These are phyloP conservation scores for Aureobasidium sp. DNA, from an alignment of 2,329 filamentous ascomycete genomes.

Conservation along the genomic window DNA sequence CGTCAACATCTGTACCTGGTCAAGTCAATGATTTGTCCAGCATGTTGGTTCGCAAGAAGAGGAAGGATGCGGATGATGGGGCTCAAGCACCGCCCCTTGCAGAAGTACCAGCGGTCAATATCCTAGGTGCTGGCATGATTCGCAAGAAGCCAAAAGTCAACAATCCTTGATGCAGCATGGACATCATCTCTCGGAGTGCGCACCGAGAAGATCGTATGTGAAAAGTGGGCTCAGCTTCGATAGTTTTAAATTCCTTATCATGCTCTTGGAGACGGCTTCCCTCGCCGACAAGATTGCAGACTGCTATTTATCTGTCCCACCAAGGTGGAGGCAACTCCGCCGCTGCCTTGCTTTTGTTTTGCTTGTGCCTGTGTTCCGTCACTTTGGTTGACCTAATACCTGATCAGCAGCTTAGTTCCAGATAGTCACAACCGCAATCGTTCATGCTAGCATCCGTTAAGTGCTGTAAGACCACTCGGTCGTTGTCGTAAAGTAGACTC, in stretches of 20 bases:
- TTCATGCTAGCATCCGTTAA: not conserved
- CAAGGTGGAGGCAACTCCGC: not conserved
- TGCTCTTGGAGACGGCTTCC: not conserved
- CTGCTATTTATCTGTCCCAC: not conserved
- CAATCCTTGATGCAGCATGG: not conserved
- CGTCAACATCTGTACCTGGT: conserved; percentile 19
- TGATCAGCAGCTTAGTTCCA: not conserved
- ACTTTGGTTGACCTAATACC: not conserved
- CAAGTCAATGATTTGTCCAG: conserved; percentile 22
- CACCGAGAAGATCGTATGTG: not conserved
- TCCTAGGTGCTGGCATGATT: conserved; percentile 43
- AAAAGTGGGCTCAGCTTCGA: not conserved
- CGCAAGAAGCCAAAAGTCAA: conserved; percentile 48
- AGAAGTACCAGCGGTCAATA: conserved; percentile 32
- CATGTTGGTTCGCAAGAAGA: conserved; percentile 43
- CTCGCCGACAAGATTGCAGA: not conserved
- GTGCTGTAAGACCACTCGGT: not conserved
- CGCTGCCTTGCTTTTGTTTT: not conserved
- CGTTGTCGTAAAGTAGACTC: not conserved
- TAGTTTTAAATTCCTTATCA: too few relatives aligned
- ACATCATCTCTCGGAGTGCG: not conserved
- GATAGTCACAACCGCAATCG: not conserved
- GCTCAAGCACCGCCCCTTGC: not conserved
- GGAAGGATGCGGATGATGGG: conserved; percentile 29
- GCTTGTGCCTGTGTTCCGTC: not conserved